These are phyloP conservation scores for Polytrichum commune DNA, from an alignment of 225 moss, liverwort and hornwort genomes.

Conservation along the genomic window DNA sequence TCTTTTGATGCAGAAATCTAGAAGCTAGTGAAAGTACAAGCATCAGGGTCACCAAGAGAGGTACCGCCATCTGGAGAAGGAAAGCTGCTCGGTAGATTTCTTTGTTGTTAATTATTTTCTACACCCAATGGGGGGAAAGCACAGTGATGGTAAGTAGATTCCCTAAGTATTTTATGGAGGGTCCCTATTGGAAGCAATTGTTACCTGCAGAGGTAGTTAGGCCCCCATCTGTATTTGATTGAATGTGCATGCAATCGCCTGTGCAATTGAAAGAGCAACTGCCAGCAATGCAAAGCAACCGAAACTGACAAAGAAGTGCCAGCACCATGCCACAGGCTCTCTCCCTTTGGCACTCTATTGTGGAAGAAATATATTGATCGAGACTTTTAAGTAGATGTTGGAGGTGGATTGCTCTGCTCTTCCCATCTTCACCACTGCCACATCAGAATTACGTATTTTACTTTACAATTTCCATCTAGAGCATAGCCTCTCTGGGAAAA, in stretches of 20 bases:
- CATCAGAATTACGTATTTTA: constrained; percentile 5
- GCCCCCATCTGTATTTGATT: constrained; percentile 73
- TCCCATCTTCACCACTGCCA: constrained; percentile 97
- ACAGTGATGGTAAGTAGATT: no score
- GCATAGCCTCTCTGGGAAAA: no score
- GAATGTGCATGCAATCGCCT: constrained; percentile 89
- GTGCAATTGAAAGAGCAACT: constrained; percentile 87
- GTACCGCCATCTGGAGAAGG: no score
- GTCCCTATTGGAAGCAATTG: neutral
- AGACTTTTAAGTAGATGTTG: constrained; percentile 95
- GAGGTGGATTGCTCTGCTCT: constrained; percentile 98
- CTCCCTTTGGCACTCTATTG: constrained; percentile 69
- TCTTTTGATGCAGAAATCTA: no score
- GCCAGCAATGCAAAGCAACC: constrained; percentile 79
- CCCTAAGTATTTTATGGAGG: no score
- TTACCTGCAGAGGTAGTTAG: constrained; percentile 84
- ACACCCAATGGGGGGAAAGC: no score
- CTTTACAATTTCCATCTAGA: no score
- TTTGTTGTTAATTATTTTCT: no score
- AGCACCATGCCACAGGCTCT: constrained; percentile 75
- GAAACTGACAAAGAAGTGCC: constrained; percentile 84
- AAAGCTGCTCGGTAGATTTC: no score
- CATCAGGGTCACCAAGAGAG: no score
- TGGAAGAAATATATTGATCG: constrained; percentile 82
- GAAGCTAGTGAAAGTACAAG: no score